phyloP scores from a whole-genome alignment of 495 filamentous ascomycete species.

The Penicillium paxilli region DNA sequence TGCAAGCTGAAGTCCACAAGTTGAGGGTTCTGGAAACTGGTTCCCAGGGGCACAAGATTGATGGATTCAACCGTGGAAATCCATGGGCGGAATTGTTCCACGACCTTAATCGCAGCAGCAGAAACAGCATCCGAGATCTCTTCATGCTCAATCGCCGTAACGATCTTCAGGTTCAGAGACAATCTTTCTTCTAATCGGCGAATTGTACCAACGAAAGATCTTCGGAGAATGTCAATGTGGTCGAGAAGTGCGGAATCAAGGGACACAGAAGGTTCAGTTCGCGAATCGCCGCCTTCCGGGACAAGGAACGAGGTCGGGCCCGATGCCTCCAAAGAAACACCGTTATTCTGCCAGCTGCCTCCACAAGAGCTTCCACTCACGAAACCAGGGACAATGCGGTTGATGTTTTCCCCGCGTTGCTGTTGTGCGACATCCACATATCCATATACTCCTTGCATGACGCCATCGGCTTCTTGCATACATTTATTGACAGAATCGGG shows the following conservation, averaged over 20 bases:
- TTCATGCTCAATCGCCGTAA: constrained; percentile 69
- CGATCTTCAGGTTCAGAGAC: constrained; percentile 70
- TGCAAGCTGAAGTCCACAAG: constrained; percentile 83
- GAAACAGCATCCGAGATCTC: constrained; percentile 75
- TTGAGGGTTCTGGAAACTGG: constrained; percentile 78
- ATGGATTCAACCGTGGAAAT: constrained; percentile 84
- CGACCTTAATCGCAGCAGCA: constrained; percentile 68
- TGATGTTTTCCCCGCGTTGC: constrained; percentile 85
- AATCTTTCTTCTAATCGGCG: constrained; percentile 84
- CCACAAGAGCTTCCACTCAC: constrained; percentile 77
- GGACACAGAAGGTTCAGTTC: constrained; percentile 66
- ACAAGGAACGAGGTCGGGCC: constrained; percentile 79
- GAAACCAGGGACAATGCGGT: constrained; percentile 88
- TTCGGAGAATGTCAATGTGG: constrained; percentile 78
- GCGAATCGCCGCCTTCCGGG: constrained; percentile 69
- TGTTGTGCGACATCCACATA: constrained; percentile 94
- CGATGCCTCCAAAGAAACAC: constrained; percentile 65
- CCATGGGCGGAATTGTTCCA: constrained; percentile 86
- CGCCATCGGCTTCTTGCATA: constrained; percentile 91
- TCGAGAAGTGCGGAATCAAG: constrained; percentile 78
- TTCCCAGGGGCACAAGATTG: constrained; percentile 72
- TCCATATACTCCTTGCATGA: constrained; percentile 87
- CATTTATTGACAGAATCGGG: constrained; percentile 90
- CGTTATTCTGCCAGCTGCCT: constrained; percentile 94
- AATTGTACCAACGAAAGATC: constrained; percentile 76